Base-by-base conservation (phyloP, 192 early-diverging fungal species). In the Allomyces macrogynus region DNA sequence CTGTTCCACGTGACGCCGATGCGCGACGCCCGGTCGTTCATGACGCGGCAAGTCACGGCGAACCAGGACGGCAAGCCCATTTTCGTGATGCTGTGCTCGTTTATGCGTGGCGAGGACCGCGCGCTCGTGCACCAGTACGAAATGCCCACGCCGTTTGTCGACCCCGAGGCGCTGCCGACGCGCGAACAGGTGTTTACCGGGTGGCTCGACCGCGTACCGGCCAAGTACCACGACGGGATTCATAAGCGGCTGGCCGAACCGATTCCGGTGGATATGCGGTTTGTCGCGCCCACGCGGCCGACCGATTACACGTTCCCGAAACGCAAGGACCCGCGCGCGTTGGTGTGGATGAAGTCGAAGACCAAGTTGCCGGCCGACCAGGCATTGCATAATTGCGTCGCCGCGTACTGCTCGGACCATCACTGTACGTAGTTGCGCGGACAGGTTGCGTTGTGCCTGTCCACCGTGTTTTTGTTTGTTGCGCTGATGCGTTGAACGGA, bases 51-150 rank as follows among this genome's bases (percentile, higher is more conserved):
- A 16, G 89, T 94, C 1, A 75, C 74, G 11, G 90, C 92, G 42
- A 83, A 77, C 61, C 92, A 95, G 73, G 72, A 75, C 32, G 92
- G 88, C 9, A 84, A 83, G 60, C 73, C 73, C 18, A 95, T 92
- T 27, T 91, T 92, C 78, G 78, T 80, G 23, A 78, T 80, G n/a
- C 86, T 73, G 57, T 79, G 76, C 65, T 86, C 84, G 43, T 95
- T 92, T 74, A 69, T 75, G 11, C 72, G 75, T 5, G 49, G 16
- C 10, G 88, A 88, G 65, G 65, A 78, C 4, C 73, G 81, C 22
- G 64, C 73, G 11, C 71, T 89, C 8, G 70, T 70, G 22, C 89
- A 92, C 74, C 92, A 90, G 76, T 75, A 77, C 60, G 67, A 62
- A 3, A 86, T 86, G 84, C 86, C 86, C 10, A 49, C 67, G 42